Conservation (phyloP, 768 basidiomycete genomes). For the Termitomyces sp. region DNA sequence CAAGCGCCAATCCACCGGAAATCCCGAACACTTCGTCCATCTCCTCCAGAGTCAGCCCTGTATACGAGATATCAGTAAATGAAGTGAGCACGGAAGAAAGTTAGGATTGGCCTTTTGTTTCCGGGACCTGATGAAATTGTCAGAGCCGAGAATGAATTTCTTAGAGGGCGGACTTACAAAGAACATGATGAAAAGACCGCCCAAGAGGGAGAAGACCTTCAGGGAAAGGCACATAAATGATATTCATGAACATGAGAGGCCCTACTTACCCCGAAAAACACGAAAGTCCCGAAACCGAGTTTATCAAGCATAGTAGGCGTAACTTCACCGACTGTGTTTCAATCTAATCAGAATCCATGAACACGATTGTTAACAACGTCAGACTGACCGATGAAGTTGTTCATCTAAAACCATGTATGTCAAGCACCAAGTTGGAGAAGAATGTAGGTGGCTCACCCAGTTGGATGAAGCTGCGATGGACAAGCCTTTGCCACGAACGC, state of each 20-base stretch:
- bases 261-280: slow-evolving; percentile 62
- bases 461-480: slow-evolving; percentile 73
- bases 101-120: slow-evolving; percentile 55
- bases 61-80: not conserved
- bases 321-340: slow-evolving; percentile 26
- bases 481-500: slow-evolving; percentile 69
- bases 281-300: slow-evolving; percentile 64
- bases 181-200: slow-evolving; percentile 60
- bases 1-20: slow-evolving; percentile 41
- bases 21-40: slow-evolving; percentile 77
- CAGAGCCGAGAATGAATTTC: not conserved
- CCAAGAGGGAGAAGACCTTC: slow-evolving; percentile 59
- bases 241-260: not conserved
- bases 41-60: slow-evolving; percentile 62
- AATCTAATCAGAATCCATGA: not conserved
- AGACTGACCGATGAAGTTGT: slow-evolving; percentile 64
- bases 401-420: slow-evolving; percentile 41
- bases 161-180: slow-evolving; percentile 34
- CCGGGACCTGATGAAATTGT: slow-evolving; percentile 45
- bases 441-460: slow-evolving; percentile 39
- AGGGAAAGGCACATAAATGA: not conserved
- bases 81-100: not conserved
- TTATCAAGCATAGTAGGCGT: slow-evolving; percentile 70
- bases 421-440: not conserved
- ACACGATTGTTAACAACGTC: not conserved